Evolutionary conservation across 2,329 filamentous ascomycete genomes (phyloP), one percentile per base, ranked within the genome.

Genomic region (Colletotrichum scovillei): DNA sequence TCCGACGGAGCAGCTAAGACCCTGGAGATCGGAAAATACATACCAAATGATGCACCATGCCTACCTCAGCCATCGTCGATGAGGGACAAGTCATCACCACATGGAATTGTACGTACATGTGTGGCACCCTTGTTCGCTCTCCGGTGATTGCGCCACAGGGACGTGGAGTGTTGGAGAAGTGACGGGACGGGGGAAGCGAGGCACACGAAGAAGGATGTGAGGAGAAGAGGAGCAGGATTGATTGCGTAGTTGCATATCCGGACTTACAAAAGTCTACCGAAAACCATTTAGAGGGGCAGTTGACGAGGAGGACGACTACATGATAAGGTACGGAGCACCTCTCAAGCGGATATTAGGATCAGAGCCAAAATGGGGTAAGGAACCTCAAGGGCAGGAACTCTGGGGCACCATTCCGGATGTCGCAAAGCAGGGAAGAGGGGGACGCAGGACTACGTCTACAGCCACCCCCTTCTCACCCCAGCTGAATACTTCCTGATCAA

Each of bases 1-100:
- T 59, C 46, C 38, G 19, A 24, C 46, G 46, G 30, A 19, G 46
- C 16, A 68, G 62, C 60, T 62, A 73, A 56, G 71, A 73, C 71
- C 71, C 71, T 73, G 71, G 67, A 71, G 62, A 73, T 73, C 71
- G 67, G 52, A 59, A 35, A 56, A 66, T 24, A 70, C 58, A 66
- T 24, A 70, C 58, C 56, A 16, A 73, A 28, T 62, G 71, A 73
- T 73, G 67, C 56, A 26, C 71, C 71, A 62, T 73, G 42, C 42
- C 42, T 49, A 49, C 42, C 19, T 49, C 42, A 73, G 55, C 38
- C 64, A 73, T 73, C 71, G 60, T 35, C 71, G 60, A 73, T 73
- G 71, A 65, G 35, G 56, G 55, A 70, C 46, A 28, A 71, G 56
- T 57, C 60, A 35, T 49, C 56, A 65, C 67, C 71, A 70, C 60